Base-by-base conservation (phyloP, 768 basidiomycete genomes). In the Sporobolomyces roseus region DNA sequence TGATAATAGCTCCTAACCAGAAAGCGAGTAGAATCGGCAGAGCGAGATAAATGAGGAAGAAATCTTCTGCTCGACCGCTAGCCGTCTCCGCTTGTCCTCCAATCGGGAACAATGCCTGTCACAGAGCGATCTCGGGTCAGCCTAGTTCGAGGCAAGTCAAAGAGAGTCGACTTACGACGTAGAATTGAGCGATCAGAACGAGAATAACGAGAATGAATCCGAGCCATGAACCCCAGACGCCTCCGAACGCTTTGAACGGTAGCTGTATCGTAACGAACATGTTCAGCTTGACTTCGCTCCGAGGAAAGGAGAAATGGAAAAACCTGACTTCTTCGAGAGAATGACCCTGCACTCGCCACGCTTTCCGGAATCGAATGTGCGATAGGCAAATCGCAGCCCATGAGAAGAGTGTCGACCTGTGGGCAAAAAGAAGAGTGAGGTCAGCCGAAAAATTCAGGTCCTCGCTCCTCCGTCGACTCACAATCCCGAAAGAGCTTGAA, bases 401-500 rank as follows among this genome's bases (percentile, higher is more conserved):
- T 48, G 86, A 85, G 66, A 88, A 82, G 51, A 88, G 78, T 2
- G 85, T 84, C 1, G 84, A 86, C 48, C 56, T 59, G 29, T 59
- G 12, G n/a, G 33, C 21, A 36, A 4, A 21, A 36, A 55, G 8
- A 35, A 36, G 4, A 33, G 29, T 17, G 12, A 29, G 6, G 33
- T 55, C 53, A 35, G 53, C 9, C n/a, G n/a, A 25, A 33, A 23
- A 25, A 13, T 21, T 53, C 30, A 56, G 23, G 35, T 30, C 48
- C 12, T 33, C 23, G 13, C 82, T 9, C 10, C 17, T 41, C 10
- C 17, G 38, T 41, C 9, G 38, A 83, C 66, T 87, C 84, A 33
- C 83, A 88, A 84, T 43, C 87, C 86, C 13, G 84, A 85, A 58
- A 88, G 79, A 72, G 86, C 85, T 83, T 33, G 81, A 56, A 86